Percentiles rank a stretch among this genome's conserved stretches.
Evolutionary conservation across 176 grass and related monocot species (phyloP).

Genomic region (Oryza meridionalis): DNA sequence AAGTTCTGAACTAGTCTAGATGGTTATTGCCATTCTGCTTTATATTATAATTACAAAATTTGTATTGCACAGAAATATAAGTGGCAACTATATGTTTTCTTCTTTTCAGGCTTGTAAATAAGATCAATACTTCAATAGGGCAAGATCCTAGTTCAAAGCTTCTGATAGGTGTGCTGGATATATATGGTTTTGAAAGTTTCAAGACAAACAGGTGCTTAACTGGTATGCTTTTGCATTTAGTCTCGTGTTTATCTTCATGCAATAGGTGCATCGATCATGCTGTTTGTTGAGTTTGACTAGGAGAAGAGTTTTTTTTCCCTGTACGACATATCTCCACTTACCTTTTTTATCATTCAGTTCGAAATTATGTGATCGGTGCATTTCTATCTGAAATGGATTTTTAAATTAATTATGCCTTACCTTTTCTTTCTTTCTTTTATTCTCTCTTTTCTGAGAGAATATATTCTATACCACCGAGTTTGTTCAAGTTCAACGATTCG

Average conservation of each 20-base stretch:
- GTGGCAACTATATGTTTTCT: constrained; percentile 22
- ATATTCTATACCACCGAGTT: no score
- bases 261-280: background rate
- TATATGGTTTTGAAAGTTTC: constrained; percentile 99
- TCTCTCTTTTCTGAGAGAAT: background rate
- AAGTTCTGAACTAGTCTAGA: constrained; percentile 43
- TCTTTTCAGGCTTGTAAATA: constrained; percentile 86
- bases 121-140: constrained; percentile 94
- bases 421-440: no score
- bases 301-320: background rate
- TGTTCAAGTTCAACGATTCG: no score
- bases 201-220: constrained; percentile 99
- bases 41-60: background rate
- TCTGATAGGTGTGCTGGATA: constrained; percentile 96
- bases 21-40: constrained; percentile 24
- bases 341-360: background rate
- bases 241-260: constrained; percentile 40
- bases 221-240: constrained; percentile 79
- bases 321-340: background rate
- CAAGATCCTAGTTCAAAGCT: constrained; percentile 91
- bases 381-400: constrained; percentile 3
- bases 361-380: background rate
- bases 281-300: constrained; percentile 16
- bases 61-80: background rate
- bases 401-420: constrained; percentile 1